Conservation (phyloP, 1,284 basidiomycete species). For the Pyrrhoderma noxium region DNA sequence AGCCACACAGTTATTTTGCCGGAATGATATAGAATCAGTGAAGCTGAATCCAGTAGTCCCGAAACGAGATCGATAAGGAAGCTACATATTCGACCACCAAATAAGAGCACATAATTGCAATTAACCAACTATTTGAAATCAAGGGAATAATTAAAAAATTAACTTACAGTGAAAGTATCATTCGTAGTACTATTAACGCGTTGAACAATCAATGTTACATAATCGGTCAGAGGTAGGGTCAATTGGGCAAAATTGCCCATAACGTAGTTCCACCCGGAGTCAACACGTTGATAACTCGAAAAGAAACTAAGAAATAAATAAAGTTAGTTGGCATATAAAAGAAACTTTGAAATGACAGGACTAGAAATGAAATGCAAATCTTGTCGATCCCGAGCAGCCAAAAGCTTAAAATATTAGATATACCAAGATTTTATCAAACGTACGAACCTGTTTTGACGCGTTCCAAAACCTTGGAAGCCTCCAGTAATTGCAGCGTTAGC, state of each 20-base stretch:
- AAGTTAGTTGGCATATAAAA: too few relatives aligned
- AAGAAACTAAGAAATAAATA: slow-evolving; percentile 30
- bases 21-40: slow-evolving; percentile 43
- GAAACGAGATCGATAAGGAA: slow-evolving; percentile 54
- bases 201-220: slow-evolving; percentile 42
- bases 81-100: slow-evolving; percentile 25
- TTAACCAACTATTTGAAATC: background rate
- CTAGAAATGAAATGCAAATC: slow-evolving; percentile 24
- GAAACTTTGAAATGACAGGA: slow-evolving; percentile 25
- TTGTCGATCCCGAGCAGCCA: slow-evolving; percentile 17
- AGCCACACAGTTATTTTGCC: slow-evolving; percentile 47
- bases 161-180: slow-evolving; percentile 38
- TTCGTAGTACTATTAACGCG: slow-evolving; percentile 33
- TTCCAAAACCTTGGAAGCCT: slow-evolving; percentile 38
- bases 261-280: slow-evolving; percentile 45
- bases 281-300: slow-evolving; percentile 31
- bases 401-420: slow-evolving; percentile 3
- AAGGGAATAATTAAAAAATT: background rate
- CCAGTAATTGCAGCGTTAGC: slow-evolving; percentile 41
- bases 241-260: slow-evolving; percentile 59
- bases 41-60: slow-evolving; percentile 37
- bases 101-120: too few relatives aligned
- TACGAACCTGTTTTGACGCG: slow-evolving; percentile 38
- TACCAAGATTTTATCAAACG: slow-evolving; percentile 6
- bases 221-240: slow-evolving; percentile 46